Base-by-base conservation (phyloP, 2,329 filamentous ascomycete genomes). In the Penicillium crustosum region DNA sequence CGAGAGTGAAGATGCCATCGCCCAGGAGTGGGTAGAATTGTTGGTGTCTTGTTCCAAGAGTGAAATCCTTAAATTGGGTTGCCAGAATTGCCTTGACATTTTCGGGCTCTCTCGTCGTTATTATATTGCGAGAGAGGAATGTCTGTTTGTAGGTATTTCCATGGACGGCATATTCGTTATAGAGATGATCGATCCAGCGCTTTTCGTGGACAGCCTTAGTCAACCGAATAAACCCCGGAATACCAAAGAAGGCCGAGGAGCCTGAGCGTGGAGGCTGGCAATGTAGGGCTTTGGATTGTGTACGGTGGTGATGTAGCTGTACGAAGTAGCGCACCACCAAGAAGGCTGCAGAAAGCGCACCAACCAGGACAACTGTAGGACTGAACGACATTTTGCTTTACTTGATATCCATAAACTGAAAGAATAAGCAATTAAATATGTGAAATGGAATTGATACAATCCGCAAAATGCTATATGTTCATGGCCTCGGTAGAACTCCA, bases 61-160 rank as follows among this genome's bases (percentile, higher is more conserved):
- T 89, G 66, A 88, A 96, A 67, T 94, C 89, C 48, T 77, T 77
- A 71, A 96, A 96, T 69, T 96, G 90, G 0, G 88, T 90, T 0
- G 91, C 89, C 9, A 96, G 79, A 25, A 96, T 81, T 9, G 91
- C 89, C 73, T 96, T 95, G 77, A 96, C 85, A 71, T 96, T 96
- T 56, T 76, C 71, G 6, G 76, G 75, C 8, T 78, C 76, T 21
- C 66, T 68, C 1, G 75, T 77, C 4, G 66, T 59, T 4, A 72
- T 42, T 9, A 71, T 25, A 6, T 43, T 49, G 15, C 57, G 57
- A 6, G 63, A 58, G 6, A 74, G 51, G 2, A 70, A 55, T 2
- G 19, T 48, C 42, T 71, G 66, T 4, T 47, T 47, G 49, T 67
- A 70, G 12, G 71, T 74, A 27, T 58, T 61, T 3, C 71, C 70